These are phyloP conservation scores for Malbranchea zuffiana DNA, from an alignment of 2,329 filamentous ascomycete species.

Conservation along the genomic window DNA sequence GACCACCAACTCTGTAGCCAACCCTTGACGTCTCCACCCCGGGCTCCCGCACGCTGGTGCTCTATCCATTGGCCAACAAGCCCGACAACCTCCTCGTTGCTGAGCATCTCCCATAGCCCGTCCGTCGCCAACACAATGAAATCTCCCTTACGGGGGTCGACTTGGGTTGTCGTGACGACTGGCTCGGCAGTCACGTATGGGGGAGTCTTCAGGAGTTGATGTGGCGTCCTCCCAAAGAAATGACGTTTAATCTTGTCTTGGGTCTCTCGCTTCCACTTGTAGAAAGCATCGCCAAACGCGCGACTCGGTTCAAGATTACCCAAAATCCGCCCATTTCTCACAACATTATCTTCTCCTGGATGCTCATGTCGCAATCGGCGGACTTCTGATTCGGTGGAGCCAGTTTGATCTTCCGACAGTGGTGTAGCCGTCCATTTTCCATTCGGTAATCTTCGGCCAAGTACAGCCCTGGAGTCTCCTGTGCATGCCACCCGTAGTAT, in stretches of 20 bases:
- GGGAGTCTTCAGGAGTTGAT: conserved; percentile 70
- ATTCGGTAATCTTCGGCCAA: conserved; percentile 63
- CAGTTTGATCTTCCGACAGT: conserved; percentile 88
- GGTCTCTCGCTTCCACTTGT: conserved; percentile 87
- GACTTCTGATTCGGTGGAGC: conserved; percentile 73
- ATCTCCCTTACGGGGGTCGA: conserved; percentile 79
- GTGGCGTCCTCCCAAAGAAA: conserved; percentile 78
- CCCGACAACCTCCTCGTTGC: conserved; percentile 94
- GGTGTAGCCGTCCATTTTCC: conserved; percentile 91
- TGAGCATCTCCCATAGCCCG: conserved; percentile 97
- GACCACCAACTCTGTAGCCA: conserved; percentile 56
- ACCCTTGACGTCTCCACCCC: conserved; percentile 39
- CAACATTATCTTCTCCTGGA: conserved; percentile 77
- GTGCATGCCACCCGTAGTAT: conserved; percentile 89
- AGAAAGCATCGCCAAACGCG: conserved; percentile 90
- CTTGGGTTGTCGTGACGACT: conserved; percentile 82
- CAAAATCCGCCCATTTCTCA: conserved; percentile 79
- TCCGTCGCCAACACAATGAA: conserved; percentile 96
- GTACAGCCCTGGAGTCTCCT: conserved; percentile 87
- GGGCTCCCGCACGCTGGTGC: conserved; percentile 43
- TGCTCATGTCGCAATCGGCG: conserved; percentile 75
- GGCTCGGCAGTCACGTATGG: conserved; percentile 97
- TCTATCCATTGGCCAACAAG: conserved; percentile 97
- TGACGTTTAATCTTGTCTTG: conserved; percentile 69
- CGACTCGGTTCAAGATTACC: conserved; percentile 86